These are phyloP conservation scores for Anaeromyces robustus DNA, from an alignment of 192 early-diverging fungal species.

Conservation along the genomic window DNA sequence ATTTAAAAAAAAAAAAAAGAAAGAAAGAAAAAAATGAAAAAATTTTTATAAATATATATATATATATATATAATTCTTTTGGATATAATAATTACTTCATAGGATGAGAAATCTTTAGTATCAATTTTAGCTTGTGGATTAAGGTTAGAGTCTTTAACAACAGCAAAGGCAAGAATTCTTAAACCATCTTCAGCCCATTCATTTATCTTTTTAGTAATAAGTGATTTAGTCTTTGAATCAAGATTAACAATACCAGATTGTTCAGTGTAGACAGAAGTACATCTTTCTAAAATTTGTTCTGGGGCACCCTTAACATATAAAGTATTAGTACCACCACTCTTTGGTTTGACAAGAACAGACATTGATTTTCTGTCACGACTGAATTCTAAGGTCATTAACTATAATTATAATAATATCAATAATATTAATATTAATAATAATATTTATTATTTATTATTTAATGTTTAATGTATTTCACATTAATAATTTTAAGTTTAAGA, in stretches of 20 bases:
- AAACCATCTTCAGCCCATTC: conserved; percentile 69
- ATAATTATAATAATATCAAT: not conserved
- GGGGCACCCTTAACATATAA: conserved; percentile 93
- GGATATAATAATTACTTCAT: conserved; percentile 30
- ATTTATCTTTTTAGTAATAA: conserved; percentile 45
- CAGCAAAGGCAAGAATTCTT: conserved; percentile 82
- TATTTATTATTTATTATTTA: too few relatives aligned
- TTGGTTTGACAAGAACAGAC: conserved; percentile 58
- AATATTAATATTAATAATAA: not conserved
- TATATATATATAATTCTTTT: too few relatives aligned
- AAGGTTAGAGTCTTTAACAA: conserved; percentile 54
- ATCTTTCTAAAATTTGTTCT: conserved; percentile 80
- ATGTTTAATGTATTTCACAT: too few relatives aligned
- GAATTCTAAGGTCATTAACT: conserved; percentile 65
- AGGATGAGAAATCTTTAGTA: conserved; percentile 34
- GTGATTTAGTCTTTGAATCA: conserved; percentile 38
- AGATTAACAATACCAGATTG: conserved; percentile 34
- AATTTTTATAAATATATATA: too few relatives aligned
- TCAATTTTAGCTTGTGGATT: conserved; percentile 40
- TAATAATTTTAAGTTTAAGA: too few relatives aligned
- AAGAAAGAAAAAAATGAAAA: too few relatives aligned
- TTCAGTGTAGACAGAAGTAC: conserved; percentile 32
- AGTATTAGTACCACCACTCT: not conserved
- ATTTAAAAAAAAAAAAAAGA: too few relatives aligned
- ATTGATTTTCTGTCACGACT: conserved; percentile 96